Evolutionary conservation across 1,284 basidiomycete species (phyloP).

Genomic region (Cerrena zonata): DNA sequence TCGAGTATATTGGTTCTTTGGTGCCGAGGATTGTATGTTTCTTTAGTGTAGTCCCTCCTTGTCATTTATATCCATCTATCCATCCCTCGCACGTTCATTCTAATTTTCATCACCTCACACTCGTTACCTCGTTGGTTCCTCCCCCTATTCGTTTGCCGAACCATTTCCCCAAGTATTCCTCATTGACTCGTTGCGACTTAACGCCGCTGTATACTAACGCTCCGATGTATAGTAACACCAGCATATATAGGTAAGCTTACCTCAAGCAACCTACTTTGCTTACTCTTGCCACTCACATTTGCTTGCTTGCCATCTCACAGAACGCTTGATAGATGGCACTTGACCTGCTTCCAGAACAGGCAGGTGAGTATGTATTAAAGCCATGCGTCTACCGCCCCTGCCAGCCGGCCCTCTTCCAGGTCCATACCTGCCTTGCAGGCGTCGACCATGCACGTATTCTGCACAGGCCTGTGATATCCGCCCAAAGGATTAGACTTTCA

Average conservation of each 20-base stretch:
- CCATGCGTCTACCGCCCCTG: not conserved
- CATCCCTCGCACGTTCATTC: not conserved
- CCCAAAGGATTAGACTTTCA: not conserved
- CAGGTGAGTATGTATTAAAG: not conserved
- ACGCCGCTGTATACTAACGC: not conserved
- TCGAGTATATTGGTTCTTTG: not conserved
- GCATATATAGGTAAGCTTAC: not conserved
- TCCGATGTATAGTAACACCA: not conserved
- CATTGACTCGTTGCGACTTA: not conserved
- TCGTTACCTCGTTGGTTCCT: not conserved
- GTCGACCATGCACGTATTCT: not conserved
- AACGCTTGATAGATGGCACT: not conserved
- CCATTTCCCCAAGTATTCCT: not conserved
- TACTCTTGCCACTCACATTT: too few species aligned
- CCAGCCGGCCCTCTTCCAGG: not conserved
- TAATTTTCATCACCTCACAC: not conserved
- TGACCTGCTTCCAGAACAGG: not conserved
- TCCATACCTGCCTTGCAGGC: not conserved
- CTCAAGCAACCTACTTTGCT: too few species aligned
- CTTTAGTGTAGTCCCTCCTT: constrained; percentile 4
- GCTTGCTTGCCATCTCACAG: too few species aligned
- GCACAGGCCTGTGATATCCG: not conserved
- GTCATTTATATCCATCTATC: constrained; percentile 6
- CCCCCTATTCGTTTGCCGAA: not conserved
- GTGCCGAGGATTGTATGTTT: constrained; percentile 6